Conservation (phyloP, 2,329 filamentous ascomycete genomes). For the Trichoderma sp. region DNA sequence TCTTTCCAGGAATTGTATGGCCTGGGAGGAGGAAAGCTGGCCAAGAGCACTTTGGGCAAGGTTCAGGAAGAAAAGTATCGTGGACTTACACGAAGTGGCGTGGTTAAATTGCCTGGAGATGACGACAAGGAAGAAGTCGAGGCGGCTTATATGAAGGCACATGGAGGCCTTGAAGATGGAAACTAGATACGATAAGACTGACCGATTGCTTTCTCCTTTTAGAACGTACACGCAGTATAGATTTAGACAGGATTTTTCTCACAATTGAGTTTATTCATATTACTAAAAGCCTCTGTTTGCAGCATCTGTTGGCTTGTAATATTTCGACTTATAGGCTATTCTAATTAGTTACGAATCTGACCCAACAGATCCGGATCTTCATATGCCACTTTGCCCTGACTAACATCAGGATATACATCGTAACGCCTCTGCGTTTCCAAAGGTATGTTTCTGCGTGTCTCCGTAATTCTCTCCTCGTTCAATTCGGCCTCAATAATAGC, state of each 20-base stretch:
- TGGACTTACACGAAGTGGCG: background rate
- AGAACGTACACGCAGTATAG: background rate
- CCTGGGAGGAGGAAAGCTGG: slow-evolving; percentile 30
- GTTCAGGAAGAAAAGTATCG: slow-evolving; percentile 35
- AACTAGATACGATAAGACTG: background rate
- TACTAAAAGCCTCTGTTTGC: background rate
- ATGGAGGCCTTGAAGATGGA: background rate
- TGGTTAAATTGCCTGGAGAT: slow-evolving; percentile 3
- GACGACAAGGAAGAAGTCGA: slow-evolving; percentile 3
- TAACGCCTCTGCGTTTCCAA: slow-evolving; percentile 82
- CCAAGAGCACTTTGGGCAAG: slow-evolving; percentile 25
- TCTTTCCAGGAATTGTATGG: slow-evolving; percentile 45
- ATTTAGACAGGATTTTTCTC: background rate
- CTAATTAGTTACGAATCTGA: background rate
- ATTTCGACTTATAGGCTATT: background rate
- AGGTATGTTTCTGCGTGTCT: slow-evolving; percentile 79
- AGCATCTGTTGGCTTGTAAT: background rate
- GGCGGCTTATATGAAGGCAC: background rate
- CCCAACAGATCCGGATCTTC: background rate
- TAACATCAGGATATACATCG: slow-evolving; percentile 93
- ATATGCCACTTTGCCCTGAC: slow-evolving; percentile 44
- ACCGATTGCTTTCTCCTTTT: background rate
- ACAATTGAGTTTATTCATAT: background rate
- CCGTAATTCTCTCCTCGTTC: slow-evolving; percentile 64
- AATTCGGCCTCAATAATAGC: slow-evolving; percentile 73